Base-by-base conservation (phyloP, 768 basidiomycete species). In the Floccularia luteovirens region DNA sequence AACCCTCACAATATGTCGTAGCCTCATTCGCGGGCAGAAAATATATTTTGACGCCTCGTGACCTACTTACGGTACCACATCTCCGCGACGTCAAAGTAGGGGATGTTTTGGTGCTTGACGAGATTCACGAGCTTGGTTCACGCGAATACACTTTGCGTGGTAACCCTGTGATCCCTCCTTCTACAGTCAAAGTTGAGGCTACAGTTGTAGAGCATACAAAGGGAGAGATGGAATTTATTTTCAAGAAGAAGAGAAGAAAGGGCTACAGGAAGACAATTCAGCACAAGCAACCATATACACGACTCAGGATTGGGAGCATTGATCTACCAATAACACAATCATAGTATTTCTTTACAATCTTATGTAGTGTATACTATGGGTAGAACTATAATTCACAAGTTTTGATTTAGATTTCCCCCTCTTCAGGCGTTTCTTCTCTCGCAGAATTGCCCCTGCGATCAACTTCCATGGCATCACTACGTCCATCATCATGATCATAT, bases 131-230 rank as follows among this genome's bases (percentile, higher is more conserved):
- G 61, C 75, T 98, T 36, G 96, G 96, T 48, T 93, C 92, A 36
- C 80, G 93, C 50, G 92, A 97, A 60, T 97, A 84, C 66, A 91
- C 90, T 21, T 70, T 99, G 22, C 82, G 89, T 42, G 80, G 89
- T 32, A 76, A 78, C 50, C 82, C 90, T 1, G 61, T 68, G 53
- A 73, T 96, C 25, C 77, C 87, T 0, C 53, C 74, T 4, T 66
- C 70, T 41, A 67, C 74, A 27, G 79, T 96, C 48, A 72, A 72
- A 45, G 83, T 93, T 28, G 70, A 84, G 48, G 83, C 92, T 13
- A 96, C 90, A 16, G 91, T 99, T n/a, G 64, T 98, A 33, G 96
- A 99, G 62, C 94, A 99, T 57, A 98, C 96, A 31, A 97, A 93
- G 60, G 88, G 90, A 5, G 74, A 75, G 39, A 85, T 98, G 87